Evolutionary conservation across 177 flowering plant species (phyloP).

Genomic region (Tripterygium wilfordii): DNA sequence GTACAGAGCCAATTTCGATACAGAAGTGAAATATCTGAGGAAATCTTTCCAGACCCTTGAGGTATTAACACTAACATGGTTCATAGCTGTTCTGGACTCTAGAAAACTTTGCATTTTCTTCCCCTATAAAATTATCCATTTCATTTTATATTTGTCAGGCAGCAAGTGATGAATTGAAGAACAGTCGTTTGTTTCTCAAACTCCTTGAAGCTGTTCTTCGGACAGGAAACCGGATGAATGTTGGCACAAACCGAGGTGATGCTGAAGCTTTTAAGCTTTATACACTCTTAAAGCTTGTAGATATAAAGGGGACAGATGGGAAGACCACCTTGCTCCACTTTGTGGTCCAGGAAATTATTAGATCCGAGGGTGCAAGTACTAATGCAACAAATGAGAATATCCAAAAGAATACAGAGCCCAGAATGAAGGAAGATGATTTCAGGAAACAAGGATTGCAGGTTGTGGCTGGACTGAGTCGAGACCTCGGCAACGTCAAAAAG

Average conservation of each 20-base stretch:
- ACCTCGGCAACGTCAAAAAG: conserved; percentile 52
- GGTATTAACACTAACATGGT: no score
- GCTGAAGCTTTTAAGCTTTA: conserved; percentile 73
- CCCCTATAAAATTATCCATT: neutral
- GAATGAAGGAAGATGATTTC: conserved; percentile 46
- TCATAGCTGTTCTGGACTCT: no score
- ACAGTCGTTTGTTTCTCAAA: conserved; percentile 63
- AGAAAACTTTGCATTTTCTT: no score
- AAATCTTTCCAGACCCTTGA: conserved; percentile 79
- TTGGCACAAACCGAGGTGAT: conserved; percentile 74
- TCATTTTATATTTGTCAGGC: conserved; percentile 31
- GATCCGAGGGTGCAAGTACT: conserved; percentile 42
- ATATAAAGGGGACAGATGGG: conserved; percentile 74
- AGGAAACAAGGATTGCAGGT: conserved; percentile 59
- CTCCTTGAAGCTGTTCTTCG: conserved; percentile 82
- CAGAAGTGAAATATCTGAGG: conserved; percentile 78
- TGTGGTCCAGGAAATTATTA: conserved; percentile 72
- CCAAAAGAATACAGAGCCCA: conserved; percentile 13
- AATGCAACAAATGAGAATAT: conserved; percentile 20
- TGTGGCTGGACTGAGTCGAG: conserved; percentile 55
- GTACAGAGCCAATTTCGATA: conserved; percentile 83
- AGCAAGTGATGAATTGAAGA: conserved; percentile 66
- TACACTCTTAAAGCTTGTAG: conserved; percentile 62
- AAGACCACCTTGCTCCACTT: conserved; percentile 77
- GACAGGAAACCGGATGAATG: conserved; percentile 81